Conservation (phyloP, 805 yeast genomes). For the Metschnikowia proteae region DNA sequence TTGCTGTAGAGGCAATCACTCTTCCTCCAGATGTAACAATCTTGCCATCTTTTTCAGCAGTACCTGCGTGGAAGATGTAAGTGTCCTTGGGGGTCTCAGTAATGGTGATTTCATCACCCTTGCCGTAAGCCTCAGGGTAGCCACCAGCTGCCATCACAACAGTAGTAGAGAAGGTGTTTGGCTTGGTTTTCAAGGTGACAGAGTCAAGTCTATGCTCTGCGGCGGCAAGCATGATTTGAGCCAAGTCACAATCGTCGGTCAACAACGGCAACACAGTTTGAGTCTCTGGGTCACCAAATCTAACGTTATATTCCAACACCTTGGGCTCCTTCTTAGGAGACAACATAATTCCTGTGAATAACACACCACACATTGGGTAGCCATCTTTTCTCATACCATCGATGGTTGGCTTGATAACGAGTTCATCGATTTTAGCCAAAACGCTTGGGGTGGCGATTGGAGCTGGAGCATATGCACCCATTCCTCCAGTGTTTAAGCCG, state of each 20-base stretch:
- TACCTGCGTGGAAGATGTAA: slow-evolving; percentile 94
- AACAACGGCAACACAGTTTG: slow-evolving; percentile 91
- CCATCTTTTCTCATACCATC: slow-evolving; percentile 96
- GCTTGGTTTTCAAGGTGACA: slow-evolving; percentile 53
- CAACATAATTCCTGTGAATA: slow-evolving; percentile 93
- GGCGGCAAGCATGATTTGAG: slow-evolving; percentile 87
- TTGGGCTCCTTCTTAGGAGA: slow-evolving; percentile 80
- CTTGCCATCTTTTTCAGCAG: slow-evolving; percentile 54
- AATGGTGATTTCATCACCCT: slow-evolving; percentile 81
- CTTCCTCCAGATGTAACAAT: slow-evolving; percentile 92
- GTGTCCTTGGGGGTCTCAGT: slow-evolving; percentile 50
- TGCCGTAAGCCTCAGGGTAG: slow-evolving; percentile 82
- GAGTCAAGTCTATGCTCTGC: slow-evolving; percentile 93
- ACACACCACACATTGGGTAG: slow-evolving; percentile 89
- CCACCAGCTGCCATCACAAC: slow-evolving; percentile 98
- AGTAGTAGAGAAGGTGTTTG: slow-evolving; percentile 71
- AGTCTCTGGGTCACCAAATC: slow-evolving; percentile 99
- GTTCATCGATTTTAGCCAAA: slow-evolving; percentile 62
- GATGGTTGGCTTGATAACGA: slow-evolving; percentile 85
- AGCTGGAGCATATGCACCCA: slow-evolving; percentile 99
- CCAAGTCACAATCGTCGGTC: slow-evolving; percentile 81
- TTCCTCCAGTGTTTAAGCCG: slow-evolving; percentile 97
- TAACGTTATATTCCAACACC: slow-evolving; percentile 93
- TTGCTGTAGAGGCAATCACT: slow-evolving; percentile 92
- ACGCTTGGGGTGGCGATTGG: slow-evolving; percentile 84